Percentiles rank a stretch among this genome's conserved stretches.
Evolutionary conservation across 768 basidiomycete species (phyloP).

Genomic region (Leccinum barrowsii): DNA sequence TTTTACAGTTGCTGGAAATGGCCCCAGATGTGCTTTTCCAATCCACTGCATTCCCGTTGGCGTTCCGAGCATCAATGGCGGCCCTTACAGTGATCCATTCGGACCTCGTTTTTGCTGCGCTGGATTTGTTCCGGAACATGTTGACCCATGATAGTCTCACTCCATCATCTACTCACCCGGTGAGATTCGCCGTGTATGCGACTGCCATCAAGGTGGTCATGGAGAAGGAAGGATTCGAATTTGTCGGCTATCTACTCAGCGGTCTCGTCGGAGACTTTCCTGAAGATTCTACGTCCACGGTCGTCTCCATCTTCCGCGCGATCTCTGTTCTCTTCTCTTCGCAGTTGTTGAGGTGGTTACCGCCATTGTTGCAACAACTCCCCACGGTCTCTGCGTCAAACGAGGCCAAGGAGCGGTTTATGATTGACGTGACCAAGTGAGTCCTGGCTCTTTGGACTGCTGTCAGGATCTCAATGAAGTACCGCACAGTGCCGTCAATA

Average conservation of each 20-base stretch:
- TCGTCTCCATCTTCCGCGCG: constrained; percentile 75
- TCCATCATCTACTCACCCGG: constrained; percentile 45
- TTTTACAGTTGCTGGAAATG: constrained; percentile 62
- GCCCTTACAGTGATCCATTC: constrained; percentile 80
- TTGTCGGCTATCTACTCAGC: constrained; percentile 64
- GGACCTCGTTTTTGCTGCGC: constrained; percentile 75
- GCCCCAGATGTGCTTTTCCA: constrained; percentile 77
- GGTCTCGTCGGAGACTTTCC: constrained; percentile 88
- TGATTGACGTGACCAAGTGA: constrained; percentile 72
- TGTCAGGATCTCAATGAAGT: neutral
- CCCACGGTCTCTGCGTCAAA: constrained; percentile 57
- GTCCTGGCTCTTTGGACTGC: constrained; percentile 26
- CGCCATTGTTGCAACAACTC: constrained; percentile 65
- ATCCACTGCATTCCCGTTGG: constrained; percentile 71
- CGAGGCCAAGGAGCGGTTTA: constrained; percentile 66
- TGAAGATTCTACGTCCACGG: constrained; percentile 70
- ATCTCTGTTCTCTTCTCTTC: constrained; percentile 64
- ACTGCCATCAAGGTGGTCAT: constrained; percentile 57
- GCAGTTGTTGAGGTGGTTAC: constrained; percentile 71
- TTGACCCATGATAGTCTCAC: constrained; percentile 70
- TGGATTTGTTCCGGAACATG: constrained; percentile 77
- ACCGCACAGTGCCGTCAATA: constrained; percentile 54
- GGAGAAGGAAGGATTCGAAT: constrained; percentile 66
- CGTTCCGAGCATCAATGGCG: constrained; percentile 72
- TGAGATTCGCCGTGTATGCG: constrained; percentile 62